Percentiles rank a stretch among this genome's conserved stretches.
phyloP scores from a whole-genome alignment of 352 stramenopile species.

The Globisporangium splendens region DNA sequence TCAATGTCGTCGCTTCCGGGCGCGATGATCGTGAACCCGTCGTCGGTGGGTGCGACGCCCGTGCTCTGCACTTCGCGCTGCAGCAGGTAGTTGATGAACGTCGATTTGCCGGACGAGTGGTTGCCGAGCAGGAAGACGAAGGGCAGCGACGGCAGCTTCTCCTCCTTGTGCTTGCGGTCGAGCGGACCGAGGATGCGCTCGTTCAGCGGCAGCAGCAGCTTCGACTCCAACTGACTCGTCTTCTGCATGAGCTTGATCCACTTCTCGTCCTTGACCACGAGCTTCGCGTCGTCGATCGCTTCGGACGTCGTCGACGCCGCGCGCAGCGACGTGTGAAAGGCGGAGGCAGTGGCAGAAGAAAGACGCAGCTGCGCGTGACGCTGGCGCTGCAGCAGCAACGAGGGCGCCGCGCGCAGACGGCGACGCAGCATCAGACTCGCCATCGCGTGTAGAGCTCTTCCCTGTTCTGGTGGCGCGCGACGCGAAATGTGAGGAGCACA shows the following conservation, averaged over 20 bases:
- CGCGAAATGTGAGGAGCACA: no score
- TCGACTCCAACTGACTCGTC: constrained; percentile 67
- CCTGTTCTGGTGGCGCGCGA: no score
- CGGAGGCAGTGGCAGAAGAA: no score
- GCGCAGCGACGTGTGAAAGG: no score
- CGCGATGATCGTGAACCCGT: constrained; percentile 99
- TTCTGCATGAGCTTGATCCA: constrained; percentile 83
- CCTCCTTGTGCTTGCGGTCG: constrained; percentile 86
- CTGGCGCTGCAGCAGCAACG: no score
- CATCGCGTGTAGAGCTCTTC: no score
- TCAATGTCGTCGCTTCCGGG: constrained; percentile 95
- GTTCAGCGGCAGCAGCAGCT: constrained; percentile 78
- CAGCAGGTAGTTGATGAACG: constrained; percentile 99
- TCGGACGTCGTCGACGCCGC: constrained; percentile 16
- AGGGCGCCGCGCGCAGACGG: no score
- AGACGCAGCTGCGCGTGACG: no score
- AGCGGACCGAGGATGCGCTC: constrained; percentile 84
- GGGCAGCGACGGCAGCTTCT: constrained; percentile 92
- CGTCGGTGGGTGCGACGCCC: constrained; percentile 99
- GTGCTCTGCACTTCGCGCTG: constrained; percentile 95
- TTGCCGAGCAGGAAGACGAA: constrained; percentile 99
- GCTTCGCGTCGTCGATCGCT: constrained; percentile 22
- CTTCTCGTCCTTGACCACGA: constrained; percentile 58
- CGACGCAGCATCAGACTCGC: no score
- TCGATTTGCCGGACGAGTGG: constrained; percentile 98